Evolutionary conservation across 768 basidiomycete species (phyloP).

Genomic region (Rubroboletus satanas): DNA sequence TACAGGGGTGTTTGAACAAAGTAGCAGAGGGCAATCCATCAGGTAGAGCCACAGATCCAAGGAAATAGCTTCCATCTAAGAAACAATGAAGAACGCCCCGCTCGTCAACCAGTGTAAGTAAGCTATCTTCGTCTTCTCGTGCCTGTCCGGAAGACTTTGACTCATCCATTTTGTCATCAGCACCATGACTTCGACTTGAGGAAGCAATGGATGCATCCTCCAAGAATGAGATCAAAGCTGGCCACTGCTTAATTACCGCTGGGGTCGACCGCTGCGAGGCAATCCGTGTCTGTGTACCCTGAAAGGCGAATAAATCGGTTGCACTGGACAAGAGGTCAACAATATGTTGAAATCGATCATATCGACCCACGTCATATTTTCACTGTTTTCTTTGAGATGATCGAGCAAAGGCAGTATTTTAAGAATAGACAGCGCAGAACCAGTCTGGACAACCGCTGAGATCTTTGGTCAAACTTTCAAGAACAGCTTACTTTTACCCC

Average conservation of each 20-base stretch:
- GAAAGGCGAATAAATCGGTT: constrained; percentile 78
- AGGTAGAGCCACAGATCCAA: constrained; percentile 47
- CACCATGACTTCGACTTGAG: constrained; percentile 33
- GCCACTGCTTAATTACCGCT: constrained; percentile 64
- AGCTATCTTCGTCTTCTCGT: constrained; percentile 56
- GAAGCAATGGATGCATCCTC: constrained; percentile 59
- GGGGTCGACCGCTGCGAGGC: constrained; percentile 46
- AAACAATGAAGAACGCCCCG: constrained; percentile 58
- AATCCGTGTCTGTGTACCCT: constrained; percentile 56
- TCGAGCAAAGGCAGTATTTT: constrained; percentile 70
- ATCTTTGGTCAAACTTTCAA: neutral
- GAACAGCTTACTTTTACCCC: constrained; percentile 52
- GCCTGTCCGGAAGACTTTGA: constrained; percentile 22
- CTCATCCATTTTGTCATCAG: constrained; percentile 26
- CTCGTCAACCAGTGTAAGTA: constrained; percentile 59
- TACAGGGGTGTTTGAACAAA: constrained; percentile 42
- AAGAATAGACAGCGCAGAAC: constrained; percentile 70
- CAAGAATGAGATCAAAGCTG: constrained; percentile 54
- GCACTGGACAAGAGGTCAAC: constrained; percentile 44
- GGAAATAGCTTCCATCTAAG: constrained; percentile 72
- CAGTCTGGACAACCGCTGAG: constrained; percentile 48
- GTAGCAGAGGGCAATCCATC: constrained; percentile 32
- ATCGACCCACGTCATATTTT: constrained; percentile 57
- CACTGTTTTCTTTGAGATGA: constrained; percentile 60
- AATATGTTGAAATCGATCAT: constrained; percentile 2